phyloP scores from a whole-genome alignment of 2,329 filamentous ascomycete species.

The Aspergillus quadrilineatus region DNA sequence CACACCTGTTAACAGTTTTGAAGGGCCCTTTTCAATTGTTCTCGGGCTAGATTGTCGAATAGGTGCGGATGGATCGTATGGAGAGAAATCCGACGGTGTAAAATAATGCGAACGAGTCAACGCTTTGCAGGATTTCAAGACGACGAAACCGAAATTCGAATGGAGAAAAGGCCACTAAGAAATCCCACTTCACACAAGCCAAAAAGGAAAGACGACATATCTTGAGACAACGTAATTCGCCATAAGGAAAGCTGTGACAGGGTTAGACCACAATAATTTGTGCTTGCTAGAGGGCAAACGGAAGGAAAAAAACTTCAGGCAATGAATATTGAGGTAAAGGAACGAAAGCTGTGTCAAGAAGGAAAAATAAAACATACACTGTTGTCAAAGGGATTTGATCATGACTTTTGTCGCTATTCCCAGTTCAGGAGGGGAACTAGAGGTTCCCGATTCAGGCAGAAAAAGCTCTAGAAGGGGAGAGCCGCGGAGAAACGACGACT shows the following conservation, averaged over 20 bases:
- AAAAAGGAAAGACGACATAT: slow-evolving; percentile 47
- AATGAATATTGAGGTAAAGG: not conserved
- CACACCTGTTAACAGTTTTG: slow-evolving; percentile 12
- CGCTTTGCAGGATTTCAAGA: slow-evolving; percentile 24
- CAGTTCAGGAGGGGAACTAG: slow-evolving; percentile 6
- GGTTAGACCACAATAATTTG: slow-evolving; percentile 21
- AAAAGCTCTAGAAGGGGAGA: slow-evolving; percentile 3
- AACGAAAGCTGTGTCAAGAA: slow-evolving; percentile 1
- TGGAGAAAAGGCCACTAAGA: slow-evolving; percentile 38
- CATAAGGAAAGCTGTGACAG: slow-evolving; percentile 38
- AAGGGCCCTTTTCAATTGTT: slow-evolving; percentile 9
- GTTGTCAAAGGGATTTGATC: slow-evolving; percentile 24
- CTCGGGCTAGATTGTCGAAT: slow-evolving; percentile 17
- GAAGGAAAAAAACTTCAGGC: not conserved
- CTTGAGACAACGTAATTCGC: slow-evolving; percentile 43
- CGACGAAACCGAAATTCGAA: slow-evolving; percentile 31
- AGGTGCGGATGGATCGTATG: slow-evolving; percentile 21
- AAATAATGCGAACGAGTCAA: slow-evolving; percentile 23
- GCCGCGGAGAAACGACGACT: slow-evolving; percentile 6
- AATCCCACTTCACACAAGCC: slow-evolving; percentile 44
- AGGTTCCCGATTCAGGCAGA: slow-evolving; percentile 3
- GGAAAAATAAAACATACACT: slow-evolving; percentile 20
- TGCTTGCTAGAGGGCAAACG: slow-evolving; percentile 1
- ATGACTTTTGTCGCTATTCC: slow-evolving; percentile 17
- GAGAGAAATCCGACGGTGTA: slow-evolving; percentile 22